phyloP scores from a whole-genome alignment of 352 stramenopile species.

The Phytophthora cajani region DNA sequence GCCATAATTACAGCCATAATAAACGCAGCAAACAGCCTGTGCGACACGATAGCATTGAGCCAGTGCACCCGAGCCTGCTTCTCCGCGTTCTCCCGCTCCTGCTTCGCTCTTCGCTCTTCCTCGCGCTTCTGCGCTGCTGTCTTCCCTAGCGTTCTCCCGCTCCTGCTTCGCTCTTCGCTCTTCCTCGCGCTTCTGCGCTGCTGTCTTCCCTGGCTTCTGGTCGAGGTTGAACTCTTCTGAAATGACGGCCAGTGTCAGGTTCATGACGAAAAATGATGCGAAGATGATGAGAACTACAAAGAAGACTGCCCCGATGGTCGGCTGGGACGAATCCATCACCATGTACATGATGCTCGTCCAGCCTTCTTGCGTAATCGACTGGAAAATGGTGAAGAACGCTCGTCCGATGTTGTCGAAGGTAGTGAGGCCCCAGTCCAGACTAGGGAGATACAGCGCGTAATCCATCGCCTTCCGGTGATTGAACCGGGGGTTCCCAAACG shows the following conservation, averaged over 20 bases:
- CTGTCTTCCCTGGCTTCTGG: slow-evolving; percentile 40
- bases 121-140: slow-evolving; percentile 44
- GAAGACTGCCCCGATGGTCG: slow-evolving; percentile 78
- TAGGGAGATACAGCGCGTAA: slow-evolving; percentile 56
- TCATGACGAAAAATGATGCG: slow-evolving; percentile 94
- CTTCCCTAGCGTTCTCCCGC: slow-evolving; percentile 34
- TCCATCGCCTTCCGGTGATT: slow-evolving; percentile 49
- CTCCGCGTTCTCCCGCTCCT: slow-evolving; percentile 46
- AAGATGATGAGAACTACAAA: slow-evolving; percentile 93
- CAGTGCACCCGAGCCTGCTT: slow-evolving; percentile 36
- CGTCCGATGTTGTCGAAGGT: slow-evolving; percentile 93
- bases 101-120: slow-evolving; percentile 34
- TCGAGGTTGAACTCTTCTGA: slow-evolving; percentile 90
- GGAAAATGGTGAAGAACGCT: slow-evolving; percentile 94
- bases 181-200: slow-evolving; percentile 46
- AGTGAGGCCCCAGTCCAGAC: slow-evolving; percentile 91
- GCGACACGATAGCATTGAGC: slow-evolving; percentile 67
- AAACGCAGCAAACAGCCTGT: slow-evolving; percentile 60
- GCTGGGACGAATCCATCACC: slow-evolving; percentile 65
- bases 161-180: slow-evolving; percentile 38
- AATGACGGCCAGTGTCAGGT: slow-evolving; percentile 93
- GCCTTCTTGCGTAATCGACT: slow-evolving; percentile 94
- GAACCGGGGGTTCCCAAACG: slow-evolving; percentile 76
- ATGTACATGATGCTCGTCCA: slow-evolving; percentile 95
- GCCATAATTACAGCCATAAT: slow-evolving; percentile 83